Evolutionary conservation across 805 yeast species (phyloP), one percentile per base, ranked within the genome.

Genomic region (Saccharomyces paradoxus): DNA sequence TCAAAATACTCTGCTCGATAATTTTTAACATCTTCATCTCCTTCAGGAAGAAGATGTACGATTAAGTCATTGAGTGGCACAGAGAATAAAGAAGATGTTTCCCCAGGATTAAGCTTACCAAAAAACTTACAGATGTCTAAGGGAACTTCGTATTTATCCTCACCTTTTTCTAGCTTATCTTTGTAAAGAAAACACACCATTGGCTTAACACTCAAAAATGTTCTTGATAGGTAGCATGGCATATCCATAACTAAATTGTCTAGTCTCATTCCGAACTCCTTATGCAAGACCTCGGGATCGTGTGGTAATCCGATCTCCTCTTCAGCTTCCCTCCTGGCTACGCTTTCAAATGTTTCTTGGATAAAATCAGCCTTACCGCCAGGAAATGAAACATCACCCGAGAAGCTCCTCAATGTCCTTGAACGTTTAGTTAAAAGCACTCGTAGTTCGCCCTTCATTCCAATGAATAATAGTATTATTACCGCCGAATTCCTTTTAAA

Each of bases 341-440:
- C 84, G 48, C 79, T 78, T 77, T 86, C 84, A 55, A 87, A 88
- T 13, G 78, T 69, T 61, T 89, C 89, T 21, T 79, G 73, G 0
- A 78, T 81, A 46, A 60, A 65, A 67, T 91, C 97, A 4, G 96
- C 90, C 64, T 86, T 88, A 8, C 97, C 98, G 2, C 98, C 98
- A 3, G 98, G 98, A 8, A 91, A 74, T 1, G 97, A 89, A 5
- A 87, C 87, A 67, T 91, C 96, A 4, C 97, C 97, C 0, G 94
- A 86, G 71, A 90, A 91, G 52, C 81, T 81, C 50, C 82, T 75
- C 61, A 92, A 74, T 41, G 77, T 74, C 50, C 86, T 75, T 2
- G 95, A 83, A 57, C 98, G 71, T 61, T 86, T 83, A 1, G 97
- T 91, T 51, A 91, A 70, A 3, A 91, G 74, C 31, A 89, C 95